Percentiles rank a stretch among this genome's conserved stretches.
Conservation (phyloP, 2,329 filamentous ascomycete genomes). For the Scopulariopsis brevicaulis region DNA sequence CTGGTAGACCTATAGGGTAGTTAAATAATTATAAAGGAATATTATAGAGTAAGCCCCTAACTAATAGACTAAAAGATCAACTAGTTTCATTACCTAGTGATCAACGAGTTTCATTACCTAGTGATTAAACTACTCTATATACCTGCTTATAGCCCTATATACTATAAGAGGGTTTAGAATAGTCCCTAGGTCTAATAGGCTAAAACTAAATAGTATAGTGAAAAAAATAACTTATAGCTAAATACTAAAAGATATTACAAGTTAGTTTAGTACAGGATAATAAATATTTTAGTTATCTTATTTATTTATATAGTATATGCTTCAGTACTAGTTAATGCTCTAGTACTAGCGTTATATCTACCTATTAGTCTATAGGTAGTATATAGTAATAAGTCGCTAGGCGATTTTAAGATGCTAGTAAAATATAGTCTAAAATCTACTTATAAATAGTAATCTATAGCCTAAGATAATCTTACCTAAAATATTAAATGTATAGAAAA, state of each 20-base stretch:
- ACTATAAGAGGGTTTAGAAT: background rate
- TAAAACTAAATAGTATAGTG: background rate
- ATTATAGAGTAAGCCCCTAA: too few species aligned
- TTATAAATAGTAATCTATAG: background rate
- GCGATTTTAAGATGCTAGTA: background rate
- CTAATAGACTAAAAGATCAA: too few species aligned
- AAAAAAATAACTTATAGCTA: background rate
- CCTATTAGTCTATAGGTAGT: background rate
- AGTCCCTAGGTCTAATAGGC: background rate
- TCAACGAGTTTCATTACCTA: too few species aligned
- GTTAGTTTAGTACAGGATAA: slow-evolving; percentile 1
- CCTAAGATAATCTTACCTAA: background rate
- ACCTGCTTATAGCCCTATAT: too few species aligned
- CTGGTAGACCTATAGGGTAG: too few species aligned
- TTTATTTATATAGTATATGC: slow-evolving; percentile 5
- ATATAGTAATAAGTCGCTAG: background rate
- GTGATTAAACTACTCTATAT: too few species aligned
- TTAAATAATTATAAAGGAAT: too few species aligned
- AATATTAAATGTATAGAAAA: background rate
- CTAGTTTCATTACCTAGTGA: too few species aligned
- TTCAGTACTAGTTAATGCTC: slow-evolving; percentile 3
- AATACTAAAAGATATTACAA: slow-evolving; percentile 2
- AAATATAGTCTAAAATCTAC: background rate
- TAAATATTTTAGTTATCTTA: slow-evolving; percentile 1
- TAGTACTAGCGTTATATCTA: slow-evolving; percentile 1